Evolutionary conservation across 179 eudicot genomes (phyloP), one percentile per base, ranked within the genome.

Genomic region (Pouteria campechiana): DNA sequence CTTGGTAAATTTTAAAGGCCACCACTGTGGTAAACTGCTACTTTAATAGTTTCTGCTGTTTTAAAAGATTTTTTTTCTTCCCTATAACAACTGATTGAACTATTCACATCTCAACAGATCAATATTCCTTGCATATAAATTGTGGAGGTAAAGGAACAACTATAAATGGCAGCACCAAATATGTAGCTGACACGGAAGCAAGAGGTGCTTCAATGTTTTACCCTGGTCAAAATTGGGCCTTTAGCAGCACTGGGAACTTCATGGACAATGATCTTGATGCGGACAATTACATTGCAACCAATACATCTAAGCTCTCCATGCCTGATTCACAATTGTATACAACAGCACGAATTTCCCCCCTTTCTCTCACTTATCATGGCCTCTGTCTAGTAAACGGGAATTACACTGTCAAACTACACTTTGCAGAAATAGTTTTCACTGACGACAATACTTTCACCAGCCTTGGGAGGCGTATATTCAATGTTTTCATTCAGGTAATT

Each of bases 181-280:
- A 58, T 38, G 73, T 65, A 59, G 56, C 81, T 48, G 81, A 74
- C 53, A 28, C 41, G 17, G 81, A 74, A 63, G 21, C 37, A 32
- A 63, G 67, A 48, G 81, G 81, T 17, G 76, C 73, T 45, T 62
- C 81, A 41, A 63, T 42, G 61, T 66, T 22, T 32, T 71, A 70
- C 52, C 32, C 51, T 18, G 57, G 64, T 44, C 57, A 43, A 11
- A 62, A 52, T 16, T 74, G 81, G 81, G 81, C 76, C 22, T 63
- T 74, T 46, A 74, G 81, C 68, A 74, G 81, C 65, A 70, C 73
- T 0, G 81, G 81, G 41, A 59, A 47, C 54, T 74, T 74, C 63
- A 51, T 70, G 73, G 81, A 74, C 53, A 31, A 74, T 27, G 74
- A 63, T 40, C 3, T 36, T 4, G 73, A 66, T 37, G 27, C 76